Evolutionary conservation across 202 grass and related monocot genomes (phyloP).

Genomic region (Zizania palustris): DNA sequence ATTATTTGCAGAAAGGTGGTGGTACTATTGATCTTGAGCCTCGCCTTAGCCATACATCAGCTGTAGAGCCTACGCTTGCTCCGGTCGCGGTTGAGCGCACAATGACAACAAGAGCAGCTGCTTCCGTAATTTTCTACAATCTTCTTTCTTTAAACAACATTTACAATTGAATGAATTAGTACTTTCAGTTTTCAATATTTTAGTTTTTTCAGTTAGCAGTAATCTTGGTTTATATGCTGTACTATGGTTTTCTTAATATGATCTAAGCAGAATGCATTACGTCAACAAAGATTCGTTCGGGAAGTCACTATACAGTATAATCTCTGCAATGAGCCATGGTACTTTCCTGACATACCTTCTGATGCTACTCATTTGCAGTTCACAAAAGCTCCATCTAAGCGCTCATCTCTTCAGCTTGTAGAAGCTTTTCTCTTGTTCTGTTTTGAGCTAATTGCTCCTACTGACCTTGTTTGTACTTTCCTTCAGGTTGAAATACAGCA

Average conservation of each 20-base stretch:
- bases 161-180: background rate
- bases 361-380: slow-evolving; percentile 6
- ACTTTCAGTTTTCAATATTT: background rate
- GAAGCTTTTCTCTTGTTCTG: background rate
- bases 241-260: slow-evolving; percentile 25
- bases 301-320: slow-evolving; percentile 98
- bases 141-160: slow-evolving; percentile 12
- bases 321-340: slow-evolving; percentile 98
- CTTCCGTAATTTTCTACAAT: slow-evolving; percentile 65
- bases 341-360: slow-evolving; percentile 32
- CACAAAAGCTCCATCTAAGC: slow-evolving; percentile 11
- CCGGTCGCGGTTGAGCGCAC: slow-evolving; percentile 89
- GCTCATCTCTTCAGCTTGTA: background rate
- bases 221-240: slow-evolving; percentile 25
- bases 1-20: slow-evolving; percentile 80
- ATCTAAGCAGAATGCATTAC: slow-evolving; percentile 89
- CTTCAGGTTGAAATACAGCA: slow-evolving; percentile 95
- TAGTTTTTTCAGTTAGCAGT: background rate
- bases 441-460: slow-evolving; percentile 25
- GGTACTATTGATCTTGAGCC: slow-evolving; percentile 88
- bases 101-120: slow-evolving; percentile 95
- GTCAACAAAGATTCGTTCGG: slow-evolving; percentile 88
- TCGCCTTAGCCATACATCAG: slow-evolving; percentile 83
- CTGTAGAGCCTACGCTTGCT: slow-evolving; percentile 92
- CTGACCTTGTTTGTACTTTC: slow-evolving; percentile 6